Evolutionary conservation across 352 stramenopile genomes (phyloP).

Genomic region (Pythium brachiatum): DNA sequence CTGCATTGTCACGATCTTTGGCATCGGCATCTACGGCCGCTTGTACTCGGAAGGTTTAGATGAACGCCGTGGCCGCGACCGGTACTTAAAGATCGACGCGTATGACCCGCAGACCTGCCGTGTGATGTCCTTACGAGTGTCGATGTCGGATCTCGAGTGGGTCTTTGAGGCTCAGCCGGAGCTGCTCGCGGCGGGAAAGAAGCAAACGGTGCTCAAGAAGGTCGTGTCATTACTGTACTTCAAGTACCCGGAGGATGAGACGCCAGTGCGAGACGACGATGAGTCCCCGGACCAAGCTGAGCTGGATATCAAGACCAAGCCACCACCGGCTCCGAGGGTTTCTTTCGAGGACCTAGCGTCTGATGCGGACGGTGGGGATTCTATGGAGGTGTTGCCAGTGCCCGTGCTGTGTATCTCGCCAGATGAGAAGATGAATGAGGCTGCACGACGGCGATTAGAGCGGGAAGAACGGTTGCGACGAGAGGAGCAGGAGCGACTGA

Average conservation of each 20-base stretch:
- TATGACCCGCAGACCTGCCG: slow-evolving; percentile 45
- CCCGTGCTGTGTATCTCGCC: slow-evolving; percentile 36
- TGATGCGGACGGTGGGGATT: background rate
- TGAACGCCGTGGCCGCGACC: slow-evolving; percentile 28
- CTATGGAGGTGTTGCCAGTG: background rate
- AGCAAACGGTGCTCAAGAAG: slow-evolving; percentile 47
- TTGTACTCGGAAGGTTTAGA: slow-evolving; percentile 49
- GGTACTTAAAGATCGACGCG: slow-evolving; percentile 46
- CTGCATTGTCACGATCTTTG: slow-evolving; percentile 57
- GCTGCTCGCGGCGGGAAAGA: slow-evolving; percentile 47
- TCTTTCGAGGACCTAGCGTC: background rate
- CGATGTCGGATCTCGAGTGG: slow-evolving; percentile 53
- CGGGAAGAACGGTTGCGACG: slow-evolving; percentile 46
- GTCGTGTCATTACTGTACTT: slow-evolving; percentile 66
- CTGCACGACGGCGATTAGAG: slow-evolving; percentile 40
- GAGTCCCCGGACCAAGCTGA: background rate
- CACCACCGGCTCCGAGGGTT: background rate
- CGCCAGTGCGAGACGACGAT: background rate
- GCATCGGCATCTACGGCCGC: slow-evolving; percentile 52
- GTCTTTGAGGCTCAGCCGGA: slow-evolving; percentile 43
- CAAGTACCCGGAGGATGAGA: slow-evolving; percentile 34
- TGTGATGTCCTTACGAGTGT: slow-evolving; percentile 34
- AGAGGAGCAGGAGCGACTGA: slow-evolving; percentile 51
- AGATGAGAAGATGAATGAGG: slow-evolving; percentile 45
- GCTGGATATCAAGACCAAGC: background rate